Evolutionary conservation across 2,329 filamentous ascomycete species (phyloP).

Genomic region (Sphaerulina populicola): DNA sequence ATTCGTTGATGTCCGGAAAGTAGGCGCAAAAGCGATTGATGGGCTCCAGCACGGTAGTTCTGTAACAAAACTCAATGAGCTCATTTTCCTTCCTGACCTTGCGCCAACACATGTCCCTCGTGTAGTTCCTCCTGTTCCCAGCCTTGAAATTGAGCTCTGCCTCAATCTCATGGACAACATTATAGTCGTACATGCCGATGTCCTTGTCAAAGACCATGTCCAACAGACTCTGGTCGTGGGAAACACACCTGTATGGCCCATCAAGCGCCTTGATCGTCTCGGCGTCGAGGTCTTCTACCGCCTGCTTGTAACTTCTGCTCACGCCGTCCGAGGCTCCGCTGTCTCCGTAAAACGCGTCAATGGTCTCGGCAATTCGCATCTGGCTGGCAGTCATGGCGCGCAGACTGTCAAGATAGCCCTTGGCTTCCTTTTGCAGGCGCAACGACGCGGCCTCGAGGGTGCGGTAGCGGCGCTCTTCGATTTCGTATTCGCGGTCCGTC

Average conservation of each 20-base stretch:
- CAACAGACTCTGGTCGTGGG: conserved; percentile 15
- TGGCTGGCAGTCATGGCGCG: conserved; percentile 98
- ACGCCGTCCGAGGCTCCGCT: conserved; percentile 91
- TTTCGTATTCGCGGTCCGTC: conserved; percentile 96
- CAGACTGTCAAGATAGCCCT: conserved; percentile 92
- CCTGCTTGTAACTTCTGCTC: conserved; percentile 94
- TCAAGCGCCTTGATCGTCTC: conserved; percentile 98
- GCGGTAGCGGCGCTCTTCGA: conserved; percentile 83
- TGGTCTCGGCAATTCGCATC: conserved; percentile 98
- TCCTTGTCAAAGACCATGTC: conserved; percentile 19
- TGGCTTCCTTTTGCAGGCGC: conserved; percentile 92
- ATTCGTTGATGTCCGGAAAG: conserved; percentile 98
- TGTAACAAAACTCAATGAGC: conserved; percentile 35
- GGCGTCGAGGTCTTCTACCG: conserved; percentile 92
- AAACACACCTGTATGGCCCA: conserved; percentile 70
- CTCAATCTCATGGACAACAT: conserved; percentile 22
- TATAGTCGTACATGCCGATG: conserved; percentile 13
- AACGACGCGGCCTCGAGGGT: conserved; percentile 94
- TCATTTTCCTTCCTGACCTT: conserved; percentile 16
- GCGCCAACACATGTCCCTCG: conserved; percentile 7
- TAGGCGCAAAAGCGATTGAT: conserved; percentile 96
- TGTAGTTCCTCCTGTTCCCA: conserved; percentile 21
- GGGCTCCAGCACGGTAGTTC: conserved; percentile 87
- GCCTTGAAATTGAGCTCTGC: conserved; percentile 25
- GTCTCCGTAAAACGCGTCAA: conserved; percentile 98